Evolutionary conservation across 2,329 filamentous ascomycete species (phyloP), one percentile per base, ranked within the genome.

Genomic region (Thermothelomyces thermophilus): DNA sequence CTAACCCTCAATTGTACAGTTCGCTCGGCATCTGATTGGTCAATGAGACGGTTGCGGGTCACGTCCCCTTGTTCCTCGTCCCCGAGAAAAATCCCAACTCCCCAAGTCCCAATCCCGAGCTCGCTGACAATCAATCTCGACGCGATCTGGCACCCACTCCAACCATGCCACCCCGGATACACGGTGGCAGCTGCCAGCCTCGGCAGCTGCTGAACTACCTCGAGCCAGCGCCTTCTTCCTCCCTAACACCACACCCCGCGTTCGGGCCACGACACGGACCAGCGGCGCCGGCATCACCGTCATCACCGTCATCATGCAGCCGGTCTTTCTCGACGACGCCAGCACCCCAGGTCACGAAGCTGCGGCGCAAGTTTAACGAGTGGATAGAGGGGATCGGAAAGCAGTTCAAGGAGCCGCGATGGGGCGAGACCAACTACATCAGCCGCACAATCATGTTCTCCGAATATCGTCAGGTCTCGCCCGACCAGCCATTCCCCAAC

Each of bases 401-500:
- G 7, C 14, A 40, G 16, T 57, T 61, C 33, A 50, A 40, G 6
- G 17, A 46, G 17, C 28, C 35, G 5, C 19, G 20, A 22, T 26
- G 5, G 7, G 17, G 35, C 14, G 2, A 30, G 22, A 64, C 68
- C 2, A 64, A 63, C 46, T 74, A 75, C 55, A 58, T 76, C 1
- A 63, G 17, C 65, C 11, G 60, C 60, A 34, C 56, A 60, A 1
- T 46, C 16, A 19, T 2, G 3, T 6, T 17, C 9, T 31, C 14
- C 14, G 34, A 37, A 39, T n/a, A 5, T 17, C 13, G 39, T 2
- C 5, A 0, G 8, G 31, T 26, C 19, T 2, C 11, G 56, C 63
- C 58, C 42, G 60, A 74, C 65, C 67, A 69, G 53, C 88, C 87
- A 0, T 95, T 93, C 57, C 89, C 89, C 0, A 64, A 80, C 43